Percentiles rank a stretch among this genome's conserved stretches.
These are phyloP conservation scores for Trichoderma sp. DNA, from an alignment of 2,329 filamentous ascomycete species.

Conservation along the genomic window DNA sequence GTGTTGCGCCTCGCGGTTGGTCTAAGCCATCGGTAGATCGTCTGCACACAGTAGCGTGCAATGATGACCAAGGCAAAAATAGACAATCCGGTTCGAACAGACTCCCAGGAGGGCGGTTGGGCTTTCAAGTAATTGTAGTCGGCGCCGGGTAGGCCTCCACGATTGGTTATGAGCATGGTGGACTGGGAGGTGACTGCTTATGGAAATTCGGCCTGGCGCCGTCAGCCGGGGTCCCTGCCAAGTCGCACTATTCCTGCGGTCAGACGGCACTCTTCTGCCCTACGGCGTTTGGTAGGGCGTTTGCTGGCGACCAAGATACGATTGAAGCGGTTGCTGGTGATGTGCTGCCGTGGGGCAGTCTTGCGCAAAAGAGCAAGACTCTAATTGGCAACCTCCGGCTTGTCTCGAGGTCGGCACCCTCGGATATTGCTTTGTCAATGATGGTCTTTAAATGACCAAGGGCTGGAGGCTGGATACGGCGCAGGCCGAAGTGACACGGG, in stretches of 20 bases:
- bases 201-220: constrained; percentile 32
- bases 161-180: constrained; percentile 34
- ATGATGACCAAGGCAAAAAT: constrained; percentile 37
- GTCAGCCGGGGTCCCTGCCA: constrained; percentile 32
- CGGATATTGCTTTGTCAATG: constrained; percentile 5
- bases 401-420: constrained; percentile 11
- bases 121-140: constrained; percentile 28
- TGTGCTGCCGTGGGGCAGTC: constrained; percentile 11
- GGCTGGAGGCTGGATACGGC: background rate
- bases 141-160: constrained; percentile 31
- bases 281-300: constrained; percentile 30
- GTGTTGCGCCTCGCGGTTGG: constrained; percentile 25
- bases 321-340: constrained; percentile 14
- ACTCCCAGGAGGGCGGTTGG: constrained; percentile 31
- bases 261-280: constrained; percentile 34
- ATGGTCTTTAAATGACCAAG: background rate
- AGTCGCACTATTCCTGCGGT: constrained; percentile 36
- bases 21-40: constrained; percentile 29
- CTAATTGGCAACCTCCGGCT: constrained; percentile 10
- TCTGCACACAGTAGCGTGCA: constrained; percentile 31
- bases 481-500: constrained; percentile 1
- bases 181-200: constrained; percentile 26
- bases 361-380: constrained; percentile 7
- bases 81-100: constrained; percentile 31
- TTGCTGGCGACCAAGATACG: constrained; percentile 21